These are phyloP conservation scores for Akanthomyces dipterigenus DNA, from an alignment of 2,329 filamentous ascomycete species.

Conservation along the genomic window DNA sequence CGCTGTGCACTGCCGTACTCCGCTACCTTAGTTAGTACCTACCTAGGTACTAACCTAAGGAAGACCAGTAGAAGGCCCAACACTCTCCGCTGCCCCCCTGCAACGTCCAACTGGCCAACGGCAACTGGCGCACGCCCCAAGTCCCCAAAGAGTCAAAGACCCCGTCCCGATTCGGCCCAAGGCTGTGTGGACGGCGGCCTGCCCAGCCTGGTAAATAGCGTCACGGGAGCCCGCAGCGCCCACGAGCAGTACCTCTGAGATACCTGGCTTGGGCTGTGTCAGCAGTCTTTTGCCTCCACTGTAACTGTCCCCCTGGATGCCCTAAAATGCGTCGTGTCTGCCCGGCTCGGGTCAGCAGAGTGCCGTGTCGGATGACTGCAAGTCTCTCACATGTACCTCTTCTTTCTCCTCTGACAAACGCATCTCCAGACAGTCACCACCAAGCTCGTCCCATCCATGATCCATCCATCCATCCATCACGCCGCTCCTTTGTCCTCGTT, in stretches of 20 bases:
- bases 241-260: not conserved
- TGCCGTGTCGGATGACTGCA: not conserved
- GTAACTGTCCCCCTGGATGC: not conserved
- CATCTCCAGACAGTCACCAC: not conserved
- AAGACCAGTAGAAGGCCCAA: not conserved
- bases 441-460: not conserved
- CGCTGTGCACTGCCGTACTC: not conserved
- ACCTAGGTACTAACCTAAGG: not conserved
- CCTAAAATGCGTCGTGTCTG: not conserved
- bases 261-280: not conserved
- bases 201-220: conserved; percentile 1
- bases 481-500: not conserved
- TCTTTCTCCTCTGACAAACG: not conserved
- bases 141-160: no score
- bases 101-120: no score
- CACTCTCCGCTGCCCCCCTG: not conserved
- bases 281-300: not conserved
- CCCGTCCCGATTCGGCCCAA: not conserved
- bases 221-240: not conserved
- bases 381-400: not conserved
- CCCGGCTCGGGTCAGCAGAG: not conserved
- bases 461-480: not conserved
- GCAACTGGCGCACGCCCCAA: not conserved
- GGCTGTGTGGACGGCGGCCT: not conserved
- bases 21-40: no score